phyloP scores from a whole-genome alignment of 768 basidiomycete genomes.

The Fistulinella prunicolor region DNA sequence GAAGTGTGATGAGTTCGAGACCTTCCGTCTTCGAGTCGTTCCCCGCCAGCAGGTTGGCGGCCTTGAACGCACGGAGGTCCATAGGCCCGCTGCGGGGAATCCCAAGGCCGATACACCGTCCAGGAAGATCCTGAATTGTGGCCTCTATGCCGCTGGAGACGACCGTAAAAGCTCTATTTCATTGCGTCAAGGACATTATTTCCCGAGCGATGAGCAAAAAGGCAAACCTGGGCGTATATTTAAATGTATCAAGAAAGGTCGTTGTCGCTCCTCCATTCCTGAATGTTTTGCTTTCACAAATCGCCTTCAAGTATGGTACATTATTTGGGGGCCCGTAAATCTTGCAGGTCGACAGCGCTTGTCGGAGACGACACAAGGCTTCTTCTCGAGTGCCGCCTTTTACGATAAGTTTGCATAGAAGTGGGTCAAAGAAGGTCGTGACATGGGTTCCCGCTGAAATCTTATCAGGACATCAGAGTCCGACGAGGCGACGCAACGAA shows the following conservation, averaged over 20 bases:
- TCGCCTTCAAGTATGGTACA: constrained; percentile 45
- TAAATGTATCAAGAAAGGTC: constrained; percentile 44
- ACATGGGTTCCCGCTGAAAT: constrained; percentile 49
- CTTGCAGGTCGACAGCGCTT: constrained; percentile 38
- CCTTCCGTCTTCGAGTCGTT: constrained; percentile 51
- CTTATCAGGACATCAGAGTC: constrained; percentile 22
- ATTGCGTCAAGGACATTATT: background rate
- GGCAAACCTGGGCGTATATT: constrained; percentile 39
- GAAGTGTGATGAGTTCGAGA: constrained; percentile 51
- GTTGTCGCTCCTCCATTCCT: constrained; percentile 46
- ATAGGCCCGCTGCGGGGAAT: constrained; percentile 64
- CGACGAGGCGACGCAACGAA: background rate
- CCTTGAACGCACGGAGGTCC: constrained; percentile 54
- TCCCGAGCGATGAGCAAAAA: background rate
- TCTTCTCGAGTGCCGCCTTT: constrained; percentile 43
- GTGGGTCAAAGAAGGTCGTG: constrained; percentile 55
- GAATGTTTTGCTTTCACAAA: constrained; percentile 42
- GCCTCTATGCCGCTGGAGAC: constrained; percentile 53
- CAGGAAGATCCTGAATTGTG: constrained; percentile 57
- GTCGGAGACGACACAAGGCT: constrained; percentile 41
- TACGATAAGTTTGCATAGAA: constrained; percentile 60
- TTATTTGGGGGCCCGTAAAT: constrained; percentile 64
- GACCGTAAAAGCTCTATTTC: constrained; percentile 48
- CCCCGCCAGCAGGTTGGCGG: constrained; percentile 57
- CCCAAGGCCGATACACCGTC: constrained; percentile 50